These are phyloP conservation scores for Clonostachys byssicola DNA, from an alignment of 2,329 filamentous ascomycete species.

Conservation along the genomic window DNA sequence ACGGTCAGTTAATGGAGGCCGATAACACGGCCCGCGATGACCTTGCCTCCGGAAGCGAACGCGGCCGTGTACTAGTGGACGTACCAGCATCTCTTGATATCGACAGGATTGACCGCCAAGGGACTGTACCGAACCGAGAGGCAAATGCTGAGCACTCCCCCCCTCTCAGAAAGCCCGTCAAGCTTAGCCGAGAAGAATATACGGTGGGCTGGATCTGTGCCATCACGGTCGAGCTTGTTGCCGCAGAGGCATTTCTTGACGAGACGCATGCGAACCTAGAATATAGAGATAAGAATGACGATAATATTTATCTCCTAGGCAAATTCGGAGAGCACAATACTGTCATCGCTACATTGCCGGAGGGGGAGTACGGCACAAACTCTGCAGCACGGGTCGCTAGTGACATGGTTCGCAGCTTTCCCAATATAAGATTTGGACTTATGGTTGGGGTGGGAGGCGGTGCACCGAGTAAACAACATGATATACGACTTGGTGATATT, in stretches of 20 bases:
- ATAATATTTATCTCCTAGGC: constrained; percentile 8
- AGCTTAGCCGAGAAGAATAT: constrained; percentile 14
- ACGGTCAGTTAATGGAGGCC: no score
- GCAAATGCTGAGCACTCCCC: no score
- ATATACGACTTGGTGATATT: constrained; percentile 24
- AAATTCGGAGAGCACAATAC: constrained; percentile 9
- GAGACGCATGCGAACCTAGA: constrained; percentile 19
- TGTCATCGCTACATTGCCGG: constrained; percentile 10
- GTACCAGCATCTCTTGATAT: no score
- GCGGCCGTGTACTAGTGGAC: no score
- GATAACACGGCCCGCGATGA: no score
- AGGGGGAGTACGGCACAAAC: constrained; percentile 8
- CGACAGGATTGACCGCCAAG: no score
- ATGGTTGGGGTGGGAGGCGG: constrained; percentile 24
- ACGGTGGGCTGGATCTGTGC: constrained; percentile 40
- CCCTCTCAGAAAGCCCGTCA: no score
- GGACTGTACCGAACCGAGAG: no score
- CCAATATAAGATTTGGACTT: constrained; percentile 17
- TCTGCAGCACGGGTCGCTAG: constrained; percentile 14
- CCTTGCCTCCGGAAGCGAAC: no score
- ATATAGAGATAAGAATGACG: constrained; percentile 8
- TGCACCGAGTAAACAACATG: constrained; percentile 21
- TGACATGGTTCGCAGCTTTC: constrained; percentile 21
- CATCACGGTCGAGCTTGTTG: constrained; percentile 24
- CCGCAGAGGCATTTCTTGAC: constrained; percentile 31